phyloP scores from a whole-genome alignment of 2,329 filamentous ascomycete genomes.

The Dothidotthia symphoricarpi region DNA sequence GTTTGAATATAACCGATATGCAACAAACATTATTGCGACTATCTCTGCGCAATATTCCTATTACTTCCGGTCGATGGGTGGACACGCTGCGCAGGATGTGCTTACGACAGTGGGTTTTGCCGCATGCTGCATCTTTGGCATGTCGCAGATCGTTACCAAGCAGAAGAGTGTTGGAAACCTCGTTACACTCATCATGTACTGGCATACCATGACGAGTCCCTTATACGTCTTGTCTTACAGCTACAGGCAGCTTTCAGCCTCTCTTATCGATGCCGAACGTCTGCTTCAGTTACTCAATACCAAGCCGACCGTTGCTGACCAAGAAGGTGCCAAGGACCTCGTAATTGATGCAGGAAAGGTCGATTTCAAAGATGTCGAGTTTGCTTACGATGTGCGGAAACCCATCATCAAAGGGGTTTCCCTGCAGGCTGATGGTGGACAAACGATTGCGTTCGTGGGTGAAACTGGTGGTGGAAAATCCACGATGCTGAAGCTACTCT shows the following conservation, averaged over 20 bases:
- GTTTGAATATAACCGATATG: slow-evolving; percentile 56
- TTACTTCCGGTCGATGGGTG: slow-evolving; percentile 32
- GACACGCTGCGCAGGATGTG: slow-evolving; percentile 46
- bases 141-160: slow-evolving; percentile 53
- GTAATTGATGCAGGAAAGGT: slow-evolving; percentile 50
- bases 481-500: slow-evolving; percentile 60
- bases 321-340: slow-evolving; percentile 41
- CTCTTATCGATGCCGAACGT: slow-evolving; percentile 65
- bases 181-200: slow-evolving; percentile 65
- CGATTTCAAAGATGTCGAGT: slow-evolving; percentile 55
- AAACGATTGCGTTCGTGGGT: slow-evolving; percentile 61
- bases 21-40: slow-evolving; percentile 39
- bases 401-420: slow-evolving; percentile 52
- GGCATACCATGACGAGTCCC: slow-evolving; percentile 51
- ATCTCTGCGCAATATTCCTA: slow-evolving; percentile 37
- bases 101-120: slow-evolving; percentile 52
- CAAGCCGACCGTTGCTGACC: slow-evolving; percentile 55
- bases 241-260: slow-evolving; percentile 50
- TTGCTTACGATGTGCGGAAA: slow-evolving; percentile 57
- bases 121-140: slow-evolving; percentile 53
- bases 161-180: slow-evolving; percentile 58
- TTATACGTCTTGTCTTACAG: slow-evolving; percentile 53
- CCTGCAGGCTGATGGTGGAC: slow-evolving; percentile 52
- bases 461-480: slow-evolving; percentile 64
- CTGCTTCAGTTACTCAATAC: slow-evolving; percentile 58